phyloP scores from a whole-genome alignment of 495 filamentous ascomycete genomes.

The Neurospora hispaniola region DNA sequence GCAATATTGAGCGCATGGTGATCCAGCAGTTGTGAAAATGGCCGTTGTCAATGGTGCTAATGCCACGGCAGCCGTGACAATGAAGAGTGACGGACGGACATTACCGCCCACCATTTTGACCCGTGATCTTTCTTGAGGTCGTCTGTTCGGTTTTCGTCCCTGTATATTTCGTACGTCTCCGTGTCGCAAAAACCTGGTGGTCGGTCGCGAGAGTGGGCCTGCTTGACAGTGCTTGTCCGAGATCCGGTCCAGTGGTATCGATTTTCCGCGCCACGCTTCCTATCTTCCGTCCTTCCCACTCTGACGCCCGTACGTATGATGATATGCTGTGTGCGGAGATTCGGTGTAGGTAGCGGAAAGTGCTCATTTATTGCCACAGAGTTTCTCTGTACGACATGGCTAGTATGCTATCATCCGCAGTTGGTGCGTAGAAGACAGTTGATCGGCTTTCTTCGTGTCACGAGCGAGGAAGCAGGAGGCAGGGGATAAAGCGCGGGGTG shows the following conservation, averaged over 20 bases:
- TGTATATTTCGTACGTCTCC: neutral
- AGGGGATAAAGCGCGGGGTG: neutral
- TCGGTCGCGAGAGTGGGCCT: neutral
- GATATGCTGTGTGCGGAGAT: neutral
- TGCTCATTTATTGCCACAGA: slow-evolving; percentile 15
- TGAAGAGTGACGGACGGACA: slow-evolving; percentile 6
- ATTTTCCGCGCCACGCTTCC: neutral
- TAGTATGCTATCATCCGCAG: neutral
- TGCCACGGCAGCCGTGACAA: slow-evolving; percentile 4
- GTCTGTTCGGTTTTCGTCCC: neutral
- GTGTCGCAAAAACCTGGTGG: neutral
- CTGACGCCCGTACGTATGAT: neutral
- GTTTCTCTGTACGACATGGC: slow-evolving; percentile 17
- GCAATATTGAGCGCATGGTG: slow-evolving; percentile 33
- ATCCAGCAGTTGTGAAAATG: slow-evolving; percentile 26
- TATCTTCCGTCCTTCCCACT: neutral
- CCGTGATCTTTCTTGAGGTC: neutral
- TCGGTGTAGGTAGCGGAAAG: slow-evolving; percentile 13
- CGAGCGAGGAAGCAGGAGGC: neutral
- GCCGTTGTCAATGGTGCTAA: slow-evolving; percentile 21
- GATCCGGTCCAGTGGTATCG: neutral
- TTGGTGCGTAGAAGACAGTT: neutral
- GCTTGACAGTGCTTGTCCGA: neutral
- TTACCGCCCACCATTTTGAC: slow-evolving; percentile 13
- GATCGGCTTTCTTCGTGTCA: neutral